phyloP scores from a whole-genome alignment of 23 red algal genomes.

The Gracilaria gracilis region DNA sequence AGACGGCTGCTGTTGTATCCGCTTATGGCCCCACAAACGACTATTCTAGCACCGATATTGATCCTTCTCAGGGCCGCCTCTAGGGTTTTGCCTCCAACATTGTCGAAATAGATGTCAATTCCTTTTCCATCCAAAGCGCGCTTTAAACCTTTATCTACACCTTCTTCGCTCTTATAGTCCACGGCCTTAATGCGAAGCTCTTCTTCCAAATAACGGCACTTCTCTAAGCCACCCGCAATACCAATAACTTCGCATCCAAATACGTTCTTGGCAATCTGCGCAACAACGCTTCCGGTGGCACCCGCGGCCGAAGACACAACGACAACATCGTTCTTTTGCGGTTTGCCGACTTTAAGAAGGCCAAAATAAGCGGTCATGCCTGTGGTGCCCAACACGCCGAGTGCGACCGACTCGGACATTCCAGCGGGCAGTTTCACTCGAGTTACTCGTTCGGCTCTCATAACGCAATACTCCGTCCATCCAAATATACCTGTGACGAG shows the following conservation, averaged over 20 bases:
- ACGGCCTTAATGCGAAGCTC: conserved; percentile 67
- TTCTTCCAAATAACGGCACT: conserved; percentile 72
- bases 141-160: conserved; percentile 46
- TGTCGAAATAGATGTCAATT: conserved; percentile 87
- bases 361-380: conserved; percentile 89
- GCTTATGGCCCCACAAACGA: conserved; percentile 84
- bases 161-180: conserved; percentile 79
- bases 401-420: conserved; percentile 11
- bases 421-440: conserved; percentile 36
- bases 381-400: conserved; percentile 78
- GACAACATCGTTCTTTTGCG: conserved; percentile 61
- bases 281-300: conserved; percentile 76
- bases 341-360: conserved; percentile 61
- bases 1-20: conserved; percentile 65
- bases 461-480: conserved; percentile 63
- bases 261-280: conserved; percentile 78
- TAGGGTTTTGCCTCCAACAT: conserved; percentile 77
- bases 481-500: conserved; percentile 76
- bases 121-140: conserved; percentile 48
- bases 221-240: conserved; percentile 70
- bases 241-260: conserved; percentile 73
- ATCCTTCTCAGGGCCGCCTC: conserved; percentile 70
- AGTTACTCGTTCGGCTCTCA: conserved; percentile 36
- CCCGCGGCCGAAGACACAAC: conserved; percentile 87
- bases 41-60: conserved; percentile 65